Evolutionary conservation across 2,329 filamentous ascomycete species (phyloP).

Genomic region (Aureobasidium sp.): DNA sequence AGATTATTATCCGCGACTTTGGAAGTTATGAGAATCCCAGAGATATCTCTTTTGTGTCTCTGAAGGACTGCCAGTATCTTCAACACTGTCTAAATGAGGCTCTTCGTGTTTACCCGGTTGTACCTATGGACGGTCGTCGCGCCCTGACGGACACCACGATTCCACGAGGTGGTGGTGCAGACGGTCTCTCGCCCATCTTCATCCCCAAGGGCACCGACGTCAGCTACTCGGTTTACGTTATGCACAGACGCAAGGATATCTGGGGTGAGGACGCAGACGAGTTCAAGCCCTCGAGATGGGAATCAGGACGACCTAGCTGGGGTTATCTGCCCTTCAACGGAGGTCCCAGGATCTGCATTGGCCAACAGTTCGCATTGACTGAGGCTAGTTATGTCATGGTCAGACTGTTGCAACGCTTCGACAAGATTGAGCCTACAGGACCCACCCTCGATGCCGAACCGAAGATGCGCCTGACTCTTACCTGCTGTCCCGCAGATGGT

Average conservation of each 20-base stretch:
- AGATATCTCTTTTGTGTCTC: conserved; percentile 18
- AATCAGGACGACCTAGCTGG: conserved; percentile 22
- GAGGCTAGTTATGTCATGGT: conserved; percentile 25
- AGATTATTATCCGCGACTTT: conserved; percentile 18
- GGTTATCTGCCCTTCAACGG: conserved; percentile 28
- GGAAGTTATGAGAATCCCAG: conserved; percentile 31
- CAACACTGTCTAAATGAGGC: conserved; percentile 58
- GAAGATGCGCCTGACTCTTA: conserved; percentile 7
- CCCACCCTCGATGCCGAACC: not conserved
- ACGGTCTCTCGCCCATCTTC: conserved; percentile 42
- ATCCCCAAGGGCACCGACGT: conserved; percentile 40
- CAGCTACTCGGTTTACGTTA: conserved; percentile 36
- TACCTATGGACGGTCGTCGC: conserved; percentile 45
- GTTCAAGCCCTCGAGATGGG: conserved; percentile 43
- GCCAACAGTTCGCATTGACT: conserved; percentile 22
- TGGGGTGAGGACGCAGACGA: conserved; percentile 41
- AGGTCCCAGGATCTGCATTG: conserved; percentile 22
- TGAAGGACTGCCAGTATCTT: conserved; percentile 24
- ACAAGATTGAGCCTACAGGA: conserved; percentile 19
- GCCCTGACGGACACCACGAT: conserved; percentile 43
- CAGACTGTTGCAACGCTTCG: conserved; percentile 24
- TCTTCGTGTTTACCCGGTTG: conserved; percentile 45
- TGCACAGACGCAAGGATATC: conserved; percentile 42
- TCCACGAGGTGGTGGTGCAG: conserved; percentile 41
- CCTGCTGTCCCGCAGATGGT: conserved; percentile 10